Evolutionary conservation across 2,329 filamentous ascomycete species (phyloP).

Genomic region (Chrysoporthe deuterocubensis): DNA sequence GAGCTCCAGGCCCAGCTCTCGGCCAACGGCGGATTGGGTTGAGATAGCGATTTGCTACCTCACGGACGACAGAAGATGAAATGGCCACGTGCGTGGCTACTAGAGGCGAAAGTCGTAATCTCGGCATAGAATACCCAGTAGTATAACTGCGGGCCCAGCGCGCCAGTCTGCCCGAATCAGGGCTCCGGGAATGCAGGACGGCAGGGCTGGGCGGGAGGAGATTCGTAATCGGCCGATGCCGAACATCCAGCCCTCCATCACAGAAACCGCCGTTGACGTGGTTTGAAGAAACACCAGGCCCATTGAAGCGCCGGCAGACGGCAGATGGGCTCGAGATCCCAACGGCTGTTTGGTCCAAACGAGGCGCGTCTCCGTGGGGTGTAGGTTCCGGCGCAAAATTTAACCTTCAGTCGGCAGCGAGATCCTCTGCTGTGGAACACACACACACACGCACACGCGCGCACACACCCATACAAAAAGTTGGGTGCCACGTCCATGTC

Average conservation of each 20-base stretch:
- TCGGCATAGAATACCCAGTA: conserved; percentile 22
- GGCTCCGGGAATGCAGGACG: background rate
- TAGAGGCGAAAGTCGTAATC: conserved; percentile 22
- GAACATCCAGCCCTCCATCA: conserved; percentile 7
- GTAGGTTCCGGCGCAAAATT: background rate
- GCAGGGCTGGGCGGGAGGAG: conserved; percentile 12
- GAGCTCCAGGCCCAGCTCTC: background rate
- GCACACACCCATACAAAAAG: no score
- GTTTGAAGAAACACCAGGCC: background rate
- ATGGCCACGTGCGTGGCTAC: background rate
- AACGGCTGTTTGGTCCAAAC: background rate
- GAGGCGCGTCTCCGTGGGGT: background rate
- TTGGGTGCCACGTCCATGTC: no score
- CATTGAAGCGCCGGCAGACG: background rate
- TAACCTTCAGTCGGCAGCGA: background rate
- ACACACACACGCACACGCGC: no score
- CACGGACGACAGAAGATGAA: background rate
- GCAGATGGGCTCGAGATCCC: background rate
- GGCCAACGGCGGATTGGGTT: background rate
- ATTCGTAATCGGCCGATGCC: conserved; percentile 24
- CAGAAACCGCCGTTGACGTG: conserved; percentile 8
- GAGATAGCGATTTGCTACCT: conserved; percentile 4
- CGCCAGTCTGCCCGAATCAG: conserved; percentile 15
- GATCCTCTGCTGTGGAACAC: background rate
- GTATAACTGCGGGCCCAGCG: conserved; percentile 26